Percentiles rank a stretch among this genome's conserved stretches.
Evolutionary conservation across 2,329 filamentous ascomycete genomes (phyloP).

Genomic region (Plectosphaerella plurivora): DNA sequence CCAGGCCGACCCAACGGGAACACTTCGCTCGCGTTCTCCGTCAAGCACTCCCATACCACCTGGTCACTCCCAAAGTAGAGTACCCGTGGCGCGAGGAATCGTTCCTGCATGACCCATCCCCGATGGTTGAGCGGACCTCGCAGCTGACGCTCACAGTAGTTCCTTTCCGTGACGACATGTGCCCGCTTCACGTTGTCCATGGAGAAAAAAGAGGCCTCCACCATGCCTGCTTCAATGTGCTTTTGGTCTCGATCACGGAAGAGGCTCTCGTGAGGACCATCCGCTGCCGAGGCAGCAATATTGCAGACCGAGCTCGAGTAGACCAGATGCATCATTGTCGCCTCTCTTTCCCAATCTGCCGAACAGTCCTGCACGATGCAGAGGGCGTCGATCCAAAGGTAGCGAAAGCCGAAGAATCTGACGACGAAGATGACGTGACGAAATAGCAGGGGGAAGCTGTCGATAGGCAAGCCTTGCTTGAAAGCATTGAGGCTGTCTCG

Average conservation of each 20-base stretch:
- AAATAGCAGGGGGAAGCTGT: slow-evolving; percentile 12
- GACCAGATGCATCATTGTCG: slow-evolving; percentile 13
- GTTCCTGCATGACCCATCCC: slow-evolving; percentile 17
- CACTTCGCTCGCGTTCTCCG: background rate
- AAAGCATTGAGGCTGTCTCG: background rate
- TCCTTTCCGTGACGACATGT: background rate
- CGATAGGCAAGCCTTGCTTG: slow-evolving; percentile 1
- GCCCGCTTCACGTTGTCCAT: background rate
- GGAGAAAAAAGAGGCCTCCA: background rate
- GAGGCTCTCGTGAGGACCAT: background rate
- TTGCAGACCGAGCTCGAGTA: slow-evolving; percentile 35
- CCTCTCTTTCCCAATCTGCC: slow-evolving; percentile 14
- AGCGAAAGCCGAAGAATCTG: slow-evolving; percentile 14
- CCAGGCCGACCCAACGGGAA: background rate
- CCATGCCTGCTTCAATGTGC: background rate
- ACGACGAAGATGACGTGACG: slow-evolving; percentile 16
- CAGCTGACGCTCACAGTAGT: background rate
- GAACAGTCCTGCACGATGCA: slow-evolving; percentile 20
- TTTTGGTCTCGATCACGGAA: background rate
- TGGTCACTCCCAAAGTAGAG: slow-evolving; percentile 12
- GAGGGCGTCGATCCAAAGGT: slow-evolving; percentile 23
- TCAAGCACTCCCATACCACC: slow-evolving; percentile 13
- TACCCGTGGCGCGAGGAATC: slow-evolving; percentile 13
- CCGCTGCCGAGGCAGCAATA: slow-evolving; percentile 24
- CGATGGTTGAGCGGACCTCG: slow-evolving; percentile 7